Conservation (phyloP, 1,139 yeast genomes). For the Debaryomycetaceae sp. region DNA sequence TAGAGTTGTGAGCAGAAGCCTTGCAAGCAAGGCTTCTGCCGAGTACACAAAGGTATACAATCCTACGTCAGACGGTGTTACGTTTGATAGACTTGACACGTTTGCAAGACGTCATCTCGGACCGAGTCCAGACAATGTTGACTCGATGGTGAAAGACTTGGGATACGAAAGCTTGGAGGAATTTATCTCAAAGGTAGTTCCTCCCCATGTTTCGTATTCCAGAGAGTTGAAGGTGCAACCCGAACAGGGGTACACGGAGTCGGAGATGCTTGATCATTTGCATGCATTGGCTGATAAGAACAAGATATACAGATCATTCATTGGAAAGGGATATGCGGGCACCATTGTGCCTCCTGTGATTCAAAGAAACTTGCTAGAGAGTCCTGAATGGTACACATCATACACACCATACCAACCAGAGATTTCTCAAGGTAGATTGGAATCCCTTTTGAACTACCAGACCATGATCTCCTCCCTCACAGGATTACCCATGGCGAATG, state of each 20-base stretch:
- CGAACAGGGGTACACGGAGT: conserved; percentile 71
- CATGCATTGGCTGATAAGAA: conserved; percentile 71
- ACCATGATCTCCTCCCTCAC: conserved; percentile 86
- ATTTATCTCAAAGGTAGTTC: conserved; percentile 72
- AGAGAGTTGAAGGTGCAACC: conserved; percentile 66
- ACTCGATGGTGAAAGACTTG: conserved; percentile 59
- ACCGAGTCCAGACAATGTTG: conserved; percentile 63
- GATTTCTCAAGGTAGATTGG: conserved; percentile 93
- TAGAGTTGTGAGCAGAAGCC: conserved; percentile 7
- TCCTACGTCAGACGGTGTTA: conserved; percentile 26
- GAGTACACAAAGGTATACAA: conserved; percentile 39
- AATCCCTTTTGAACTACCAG: conserved; percentile 84
- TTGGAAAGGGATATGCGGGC: conserved; percentile 94
- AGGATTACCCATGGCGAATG: conserved; percentile 89
- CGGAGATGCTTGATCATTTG: conserved; percentile 71
- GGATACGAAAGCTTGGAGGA: conserved; percentile 67
- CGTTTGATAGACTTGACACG: conserved; percentile 58
- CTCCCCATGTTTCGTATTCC: conserved; percentile 66
- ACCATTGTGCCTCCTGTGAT: conserved; percentile 89
- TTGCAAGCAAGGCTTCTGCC: conserved; percentile 38
- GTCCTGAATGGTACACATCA: conserved; percentile 98
- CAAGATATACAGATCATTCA: conserved; percentile 65
- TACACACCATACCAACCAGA: conserved; percentile 99
- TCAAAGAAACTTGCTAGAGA: conserved; percentile 85
- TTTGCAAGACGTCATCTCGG: conserved; percentile 92